Base-by-base conservation (phyloP, 345 rosid genomes). In the Murraya paniculata region DNA sequence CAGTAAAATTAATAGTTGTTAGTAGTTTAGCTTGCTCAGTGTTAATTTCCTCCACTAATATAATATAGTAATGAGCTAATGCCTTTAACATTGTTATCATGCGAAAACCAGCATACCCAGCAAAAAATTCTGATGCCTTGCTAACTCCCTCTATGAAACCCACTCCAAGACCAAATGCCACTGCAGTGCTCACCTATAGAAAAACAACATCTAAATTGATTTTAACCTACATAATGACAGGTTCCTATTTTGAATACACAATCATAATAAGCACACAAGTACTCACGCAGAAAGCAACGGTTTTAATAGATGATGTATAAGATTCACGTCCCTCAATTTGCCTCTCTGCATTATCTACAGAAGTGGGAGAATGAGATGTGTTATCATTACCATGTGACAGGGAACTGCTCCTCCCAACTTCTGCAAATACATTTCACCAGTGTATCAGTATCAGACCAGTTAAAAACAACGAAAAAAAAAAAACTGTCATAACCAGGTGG, bases 111-210 rank as follows among this genome's bases (percentile, higher is more conserved):
- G 38, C 84, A 45, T 86, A 92, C 99, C 99, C 99, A 55, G 99
- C 96, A 56, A 93, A 95, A 89, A 85, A 93, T 83, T 95, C 98
- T 0, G 98, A 88, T 3, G 94, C 99, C 85, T 91, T 93, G 84
- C 88, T 94, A 72, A 82, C 86, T 75, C 94, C 98, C 57, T 91
- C 97, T 73, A 84, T 87, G 72, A 93, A 82, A 75, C 98, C 97
- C 74, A 93, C 62, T 68, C 94, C 93, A 72, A 93, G 69, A 70
- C 98, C 98, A 85, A 93, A 93, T 19, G 89, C 94, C 82, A 91
- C 94, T 1, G 98, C 98, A 77, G 92, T 39, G 75, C 88, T 68
- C 9, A 92, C 93, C 98, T 95, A 66, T 69, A 75, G 60, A 70
- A 77, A 33, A 79, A 55, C 48, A 78, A 72, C 69, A 71, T 60